These are phyloP conservation scores for Epichloe scottii DNA, from an alignment of 2,329 filamentous ascomycete species.

Conservation along the genomic window DNA sequence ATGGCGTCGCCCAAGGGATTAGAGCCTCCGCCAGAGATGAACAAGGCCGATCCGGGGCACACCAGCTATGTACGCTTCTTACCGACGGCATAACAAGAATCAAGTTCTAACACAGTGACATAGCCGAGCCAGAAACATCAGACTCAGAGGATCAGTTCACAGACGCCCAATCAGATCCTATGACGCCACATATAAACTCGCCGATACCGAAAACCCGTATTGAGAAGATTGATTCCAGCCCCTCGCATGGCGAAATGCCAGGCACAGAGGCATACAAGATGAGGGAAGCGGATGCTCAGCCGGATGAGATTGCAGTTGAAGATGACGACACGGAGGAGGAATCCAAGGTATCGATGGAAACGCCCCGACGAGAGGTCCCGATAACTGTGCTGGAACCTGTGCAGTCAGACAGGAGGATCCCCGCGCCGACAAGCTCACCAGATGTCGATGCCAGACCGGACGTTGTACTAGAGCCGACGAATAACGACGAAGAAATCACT, in stretches of 20 bases:
- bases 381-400: constrained; percentile 36
- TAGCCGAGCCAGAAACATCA: constrained; percentile 33
- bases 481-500: neutral
- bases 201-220: constrained; percentile 47
- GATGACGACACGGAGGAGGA: constrained; percentile 15
- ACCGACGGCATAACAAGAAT: neutral
- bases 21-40: constrained; percentile 19
- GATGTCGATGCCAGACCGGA: constrained; percentile 42
- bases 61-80: constrained; percentile 38
- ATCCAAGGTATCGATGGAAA: constrained; percentile 12
- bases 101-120: constrained; percentile 14
- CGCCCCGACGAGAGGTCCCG: constrained; percentile 9
- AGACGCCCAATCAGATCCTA: constrained; percentile 45
- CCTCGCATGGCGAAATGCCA: constrained; percentile 46
- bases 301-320: constrained; percentile 46
- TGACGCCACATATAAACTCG: constrained; percentile 30
- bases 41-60: constrained; percentile 41
- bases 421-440: neutral
- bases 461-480: constrained; percentile 23
- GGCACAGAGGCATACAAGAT: constrained; percentile 45
- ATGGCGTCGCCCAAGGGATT: constrained; percentile 21
- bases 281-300: constrained; percentile 43
- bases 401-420: neutral
- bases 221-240: constrained; percentile 41
- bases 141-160: constrained; percentile 61